phyloP scores from a whole-genome alignment of 305 asterid genomes.

The Fraxinus greggii region DNA sequence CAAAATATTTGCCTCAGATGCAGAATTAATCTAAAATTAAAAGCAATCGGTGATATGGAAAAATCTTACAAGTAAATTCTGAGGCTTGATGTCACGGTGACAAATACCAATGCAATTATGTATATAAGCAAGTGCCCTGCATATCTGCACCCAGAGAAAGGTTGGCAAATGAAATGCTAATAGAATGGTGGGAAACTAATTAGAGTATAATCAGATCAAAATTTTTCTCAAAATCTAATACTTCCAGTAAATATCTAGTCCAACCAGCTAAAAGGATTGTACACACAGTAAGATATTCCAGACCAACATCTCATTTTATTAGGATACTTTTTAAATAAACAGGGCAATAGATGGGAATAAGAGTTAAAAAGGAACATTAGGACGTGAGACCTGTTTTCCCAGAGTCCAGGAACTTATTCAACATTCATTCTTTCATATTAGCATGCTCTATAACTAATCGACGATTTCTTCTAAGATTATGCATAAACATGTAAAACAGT shows the following conservation, averaged over 20 bases:
- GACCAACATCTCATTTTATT: background rate
- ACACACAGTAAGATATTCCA: background rate
- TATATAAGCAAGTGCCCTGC: conserved; percentile 93
- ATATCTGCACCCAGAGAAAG: conserved; percentile 62
- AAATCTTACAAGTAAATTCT: conserved; percentile 82
- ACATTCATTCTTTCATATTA: conserved; percentile 14
- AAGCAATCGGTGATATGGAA: conserved; percentile 14
- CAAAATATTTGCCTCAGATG: background rate
- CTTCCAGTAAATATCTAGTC: background rate
- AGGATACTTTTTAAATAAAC: background rate
- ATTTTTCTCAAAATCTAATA: background rate
- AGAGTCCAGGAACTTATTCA: background rate
- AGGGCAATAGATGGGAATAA: conserved; percentile 7
- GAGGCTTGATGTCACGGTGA: conserved; percentile 98
- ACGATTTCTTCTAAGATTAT: conserved; percentile 5
- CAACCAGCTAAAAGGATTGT: background rate
- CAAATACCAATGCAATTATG: conserved; percentile 94
- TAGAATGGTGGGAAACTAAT: conserved; percentile 10
- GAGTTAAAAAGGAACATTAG: background rate
- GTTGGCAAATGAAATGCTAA: conserved; percentile 14
- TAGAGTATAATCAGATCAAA: background rate
- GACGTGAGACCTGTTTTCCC: background rate
- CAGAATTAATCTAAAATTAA: background rate
- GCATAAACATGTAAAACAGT: background rate
- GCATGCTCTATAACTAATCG: background rate